Evolutionary conservation across 2,329 filamentous ascomycete genomes (phyloP), one percentile per base, ranked within the genome.

Genomic region (Niveomyces coronatus): DNA sequence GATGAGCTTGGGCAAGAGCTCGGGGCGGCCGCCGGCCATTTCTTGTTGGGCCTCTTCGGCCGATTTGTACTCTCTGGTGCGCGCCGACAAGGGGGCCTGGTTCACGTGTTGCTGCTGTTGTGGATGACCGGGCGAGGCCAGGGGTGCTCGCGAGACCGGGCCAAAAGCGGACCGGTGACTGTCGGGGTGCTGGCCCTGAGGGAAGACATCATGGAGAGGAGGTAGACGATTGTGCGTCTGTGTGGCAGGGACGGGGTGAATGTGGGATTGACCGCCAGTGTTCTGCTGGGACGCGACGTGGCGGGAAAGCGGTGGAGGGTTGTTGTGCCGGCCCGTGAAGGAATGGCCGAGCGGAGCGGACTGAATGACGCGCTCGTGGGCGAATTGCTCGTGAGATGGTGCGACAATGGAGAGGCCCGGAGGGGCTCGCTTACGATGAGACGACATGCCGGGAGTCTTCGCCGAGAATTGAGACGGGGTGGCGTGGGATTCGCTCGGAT

Each of bases 41-140:
- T 91, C 85, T 41, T 85, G 84, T 43, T 96, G 88, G 3, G 86
- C 91, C 56, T 98, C 91, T 58, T 98, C 91, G 10, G 91, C 91
- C 4, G 89, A 95, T 51, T 87, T 84, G 62, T 94, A 96, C 55
- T 96, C 91, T 41, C 89, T 76, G 9, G 79, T 69, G 43, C 89
- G 77, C 2, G 70, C 69, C 8, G 72, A 72, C 17, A 75, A 68
- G 2, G 71, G 74, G 7, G 65, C 61, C 33, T 71, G 67, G 37
- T 63, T 61, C 15, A 46, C 68, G 51, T 65, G 68, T 37, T n/a
- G n/a, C n/a, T n/a, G n/a, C n/a, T n/a, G n/a, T n/a, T 69, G 74
- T 19, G 79, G 77, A 48, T 86, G 84, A 43, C 81, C 74, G 2
- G 87, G 88, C 1, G 87, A 94, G 0, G 85, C 76, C 40, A 91